Base-by-base conservation (phyloP, 2,329 filamentous ascomycete species). In the Scopulariopsis brevicaulis region DNA sequence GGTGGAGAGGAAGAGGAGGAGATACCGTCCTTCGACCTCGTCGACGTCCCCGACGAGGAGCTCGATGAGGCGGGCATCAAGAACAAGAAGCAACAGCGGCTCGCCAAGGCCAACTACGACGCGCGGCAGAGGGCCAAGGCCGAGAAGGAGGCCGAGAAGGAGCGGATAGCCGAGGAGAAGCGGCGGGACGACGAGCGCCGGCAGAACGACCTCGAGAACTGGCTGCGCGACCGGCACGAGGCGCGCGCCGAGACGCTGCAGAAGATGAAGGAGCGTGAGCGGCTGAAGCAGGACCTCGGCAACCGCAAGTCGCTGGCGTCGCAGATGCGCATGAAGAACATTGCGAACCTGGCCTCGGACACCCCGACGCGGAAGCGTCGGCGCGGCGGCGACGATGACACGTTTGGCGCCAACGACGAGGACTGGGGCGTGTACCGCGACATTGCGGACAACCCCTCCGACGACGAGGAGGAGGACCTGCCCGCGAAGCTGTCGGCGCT, bases 361-460 rank as follows among this genome's bases (percentile, higher is more conserved):
- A 85, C 83, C 6, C 91, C 93, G 1, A 77, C 80, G 62, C 91
- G 92, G 70, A 95, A 96, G 71, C 83, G 93, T 59, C 80, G 90
- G 15, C 85, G 92, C 20, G 91, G 90, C 8, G 89, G 87, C 4
- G 93, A 97, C 68, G 94, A 99, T 65, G 94, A 99, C 68, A 91
- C 90, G 60, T 99, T 99, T 68, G 94, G 94, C 59, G 92, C 92
- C 55, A 93, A 99, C 70, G 94, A 99, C 67, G 92, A 95, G 59
- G 94, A 99, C 70, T 99, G 94, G 94, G 90, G 90, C 59, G 90
- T 99, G 15, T 99, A 99, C 72, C 86, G 94, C 57, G 90, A 90
- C 48, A 95, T 97, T 59, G 89, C 90, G 1, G 90, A 89, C 1
- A 91, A 90, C 55, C 87, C 88, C 8, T 80, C 79, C 64, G 90